Conservation (phyloP, 2,329 filamentous ascomycete species). For the Boeremia lycopersici region DNA sequence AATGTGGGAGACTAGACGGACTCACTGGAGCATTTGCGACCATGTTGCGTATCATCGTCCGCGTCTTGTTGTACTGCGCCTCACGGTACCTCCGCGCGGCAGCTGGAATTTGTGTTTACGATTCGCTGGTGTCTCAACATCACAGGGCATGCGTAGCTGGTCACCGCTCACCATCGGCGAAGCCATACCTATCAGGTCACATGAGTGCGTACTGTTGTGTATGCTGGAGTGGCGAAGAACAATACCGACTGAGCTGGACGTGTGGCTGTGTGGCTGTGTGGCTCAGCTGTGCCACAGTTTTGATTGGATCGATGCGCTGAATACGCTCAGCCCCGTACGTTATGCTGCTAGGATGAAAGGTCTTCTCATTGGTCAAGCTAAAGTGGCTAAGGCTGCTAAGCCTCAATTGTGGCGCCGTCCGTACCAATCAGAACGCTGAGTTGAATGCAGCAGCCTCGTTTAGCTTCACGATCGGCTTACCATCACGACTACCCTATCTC, state of each 20-base stretch:
- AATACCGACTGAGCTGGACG: neutral
- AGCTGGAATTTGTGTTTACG: neutral
- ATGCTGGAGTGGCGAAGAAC: neutral
- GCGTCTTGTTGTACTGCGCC: neutral
- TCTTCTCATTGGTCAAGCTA: neutral
- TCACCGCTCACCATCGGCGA: neutral
- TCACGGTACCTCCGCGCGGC: neutral
- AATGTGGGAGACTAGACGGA: neutral
- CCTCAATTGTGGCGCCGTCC: neutral
- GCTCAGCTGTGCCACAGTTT: conserved; percentile 1
- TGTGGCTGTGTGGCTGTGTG: conserved; percentile 9
- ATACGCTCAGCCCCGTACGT: neutral
- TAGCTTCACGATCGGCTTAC: neutral
- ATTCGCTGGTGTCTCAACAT: neutral
- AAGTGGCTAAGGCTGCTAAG: neutral
- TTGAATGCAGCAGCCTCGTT: neutral
- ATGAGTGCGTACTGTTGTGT: neutral
- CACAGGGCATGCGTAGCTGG: neutral
- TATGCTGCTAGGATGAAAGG: neutral
- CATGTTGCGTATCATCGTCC: neutral
- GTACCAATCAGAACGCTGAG: neutral
- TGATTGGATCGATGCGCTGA: neutral
- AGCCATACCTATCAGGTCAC: neutral
- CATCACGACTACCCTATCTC: neutral
- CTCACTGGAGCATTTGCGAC: neutral